Conservation (phyloP, 2,329 filamentous ascomycete species). For the Meredithiella fracta region DNA sequence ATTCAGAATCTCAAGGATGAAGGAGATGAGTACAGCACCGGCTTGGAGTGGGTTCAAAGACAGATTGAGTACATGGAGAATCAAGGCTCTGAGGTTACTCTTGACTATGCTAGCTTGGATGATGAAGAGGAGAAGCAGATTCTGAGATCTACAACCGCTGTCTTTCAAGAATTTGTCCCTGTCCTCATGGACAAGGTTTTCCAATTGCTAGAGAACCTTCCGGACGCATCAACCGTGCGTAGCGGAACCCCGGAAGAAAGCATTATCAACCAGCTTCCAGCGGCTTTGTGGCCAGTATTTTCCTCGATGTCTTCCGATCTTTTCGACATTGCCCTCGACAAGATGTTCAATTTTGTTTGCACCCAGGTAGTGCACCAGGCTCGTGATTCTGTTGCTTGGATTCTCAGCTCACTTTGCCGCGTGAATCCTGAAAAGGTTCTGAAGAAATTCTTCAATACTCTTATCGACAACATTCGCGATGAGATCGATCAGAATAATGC, state of each 20-base stretch:
- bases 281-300: slow-evolving; percentile 78
- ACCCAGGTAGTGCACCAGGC: slow-evolving; percentile 95
- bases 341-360: slow-evolving; percentile 79
- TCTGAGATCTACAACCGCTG: slow-evolving; percentile 81
- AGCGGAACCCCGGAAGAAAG: slow-evolving; percentile 91
- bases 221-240: slow-evolving; percentile 73
- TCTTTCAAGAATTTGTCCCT: slow-evolving; percentile 80
- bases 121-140: slow-evolving; percentile 80
- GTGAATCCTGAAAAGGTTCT: slow-evolving; percentile 87
- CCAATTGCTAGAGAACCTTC: slow-evolving; percentile 84
- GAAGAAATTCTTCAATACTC: slow-evolving; percentile 75
- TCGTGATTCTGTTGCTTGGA: slow-evolving; percentile 95
- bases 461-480: slow-evolving; percentile 80
- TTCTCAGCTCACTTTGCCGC: slow-evolving; percentile 90
- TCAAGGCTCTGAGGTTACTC: slow-evolving; percentile 67
- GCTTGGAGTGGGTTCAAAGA: slow-evolving; percentile 82
- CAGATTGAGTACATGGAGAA: slow-evolving; percentile 89
- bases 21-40: slow-evolving; percentile 49
- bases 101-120: slow-evolving; percentile 72
- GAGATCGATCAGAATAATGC: slow-evolving; percentile 96
- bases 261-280: slow-evolving; percentile 86
- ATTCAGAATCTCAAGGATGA: slow-evolving; percentile 57
- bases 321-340: slow-evolving; percentile 81
- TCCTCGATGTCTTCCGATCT: slow-evolving; percentile 82
- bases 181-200: slow-evolving; percentile 89